Evolutionary conservation across 768 basidiomycete species (phyloP), one percentile per base, ranked within the genome.

Genomic region (Cubamyces sp.): DNA sequence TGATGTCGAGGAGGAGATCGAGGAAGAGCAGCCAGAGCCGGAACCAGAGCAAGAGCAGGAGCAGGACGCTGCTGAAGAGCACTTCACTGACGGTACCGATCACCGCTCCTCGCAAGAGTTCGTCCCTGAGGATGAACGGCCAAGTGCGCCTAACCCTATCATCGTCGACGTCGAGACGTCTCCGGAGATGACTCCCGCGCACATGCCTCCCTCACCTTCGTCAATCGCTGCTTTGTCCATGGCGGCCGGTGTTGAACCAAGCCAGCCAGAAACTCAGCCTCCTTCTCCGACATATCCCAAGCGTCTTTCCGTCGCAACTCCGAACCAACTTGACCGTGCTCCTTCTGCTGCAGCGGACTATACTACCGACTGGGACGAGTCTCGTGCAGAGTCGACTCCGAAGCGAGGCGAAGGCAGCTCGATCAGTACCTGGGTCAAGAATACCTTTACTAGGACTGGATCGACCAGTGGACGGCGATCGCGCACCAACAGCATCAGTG

Each of bases 391-490:
- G 26, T 52, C 70, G 21, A 70, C 82, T 2, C 74, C 82, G 12
- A 91, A 90, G 70, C 83, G 86, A 21, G 82, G 75, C 25, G 90
- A 91, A 50, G 51, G 63, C 54, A 77, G 77, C 15, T 75, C 82
- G 16, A 79, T 81, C 43, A 84, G 81, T 63, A 76, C 86, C 37
- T 93, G 90, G 71, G 78, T 93, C 54, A 88, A 88, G 68, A 82
- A 78, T 57, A 83, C 87, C 0, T 84, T 94, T 66, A 81, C 82
- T 3, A 79, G 89, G 63, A 84, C 85, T 26, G 83, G 80, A 39
- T 91, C 91, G 45, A 82, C 80, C 54, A 81, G 76, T 54, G 91
- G 91, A 8, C 84, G 90, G 67, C 86, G 91, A 51, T 92, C 91
- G 54, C 86, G 92, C 42, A 86, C 88, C 42, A 92, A 92, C 68